Evolutionary conservation across 2,329 filamentous ascomycete genomes (phyloP).

Genomic region (Acrocalymma vagum): DNA sequence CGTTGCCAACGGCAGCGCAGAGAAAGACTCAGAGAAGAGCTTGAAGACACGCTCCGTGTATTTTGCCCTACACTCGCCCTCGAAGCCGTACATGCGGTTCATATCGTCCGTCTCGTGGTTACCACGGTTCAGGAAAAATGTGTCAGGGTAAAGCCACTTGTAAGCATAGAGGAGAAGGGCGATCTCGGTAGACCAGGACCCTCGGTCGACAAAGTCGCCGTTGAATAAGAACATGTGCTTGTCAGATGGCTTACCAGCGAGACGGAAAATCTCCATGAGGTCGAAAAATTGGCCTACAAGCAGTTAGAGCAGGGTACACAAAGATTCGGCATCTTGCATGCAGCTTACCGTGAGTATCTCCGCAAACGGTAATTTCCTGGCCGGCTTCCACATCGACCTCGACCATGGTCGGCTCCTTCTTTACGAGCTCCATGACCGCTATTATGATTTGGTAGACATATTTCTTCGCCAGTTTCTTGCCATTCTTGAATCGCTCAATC

Average conservation of each 20-base stretch:
- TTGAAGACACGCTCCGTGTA: slow-evolving; percentile 97
- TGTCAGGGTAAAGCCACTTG: slow-evolving; percentile 90
- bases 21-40: slow-evolving; percentile 98
- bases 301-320: slow-evolving; percentile 20
- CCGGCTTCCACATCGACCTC: slow-evolving; percentile 84
- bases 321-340: neutral
- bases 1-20: slow-evolving; percentile 88
- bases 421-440: slow-evolving; percentile 87
- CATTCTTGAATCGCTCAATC: slow-evolving; percentile 86
- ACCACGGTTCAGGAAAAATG: slow-evolving; percentile 94
- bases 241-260: slow-evolving; percentile 85
- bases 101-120: slow-evolving; percentile 99
- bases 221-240: slow-evolving; percentile 97
- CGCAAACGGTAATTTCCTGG: slow-evolving; percentile 88
- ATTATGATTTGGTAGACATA: slow-evolving; percentile 97
- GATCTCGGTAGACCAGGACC: slow-evolving; percentile 98
- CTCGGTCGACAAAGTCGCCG: slow-evolving; percentile 96
- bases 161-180: slow-evolving; percentile 92
- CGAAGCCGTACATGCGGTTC: slow-evolving; percentile 98
- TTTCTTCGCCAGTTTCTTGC: slow-evolving; percentile 94
- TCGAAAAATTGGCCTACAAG: slow-evolving; percentile 92
- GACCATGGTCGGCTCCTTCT: slow-evolving; percentile 95
- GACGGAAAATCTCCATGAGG: slow-evolving; percentile 91
- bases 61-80: slow-evolving; percentile 97
- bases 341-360: slow-evolving; percentile 87